phyloP scores from a whole-genome alignment of 2,329 filamentous ascomycete species.

The Phyllosticta citriasiana region DNA sequence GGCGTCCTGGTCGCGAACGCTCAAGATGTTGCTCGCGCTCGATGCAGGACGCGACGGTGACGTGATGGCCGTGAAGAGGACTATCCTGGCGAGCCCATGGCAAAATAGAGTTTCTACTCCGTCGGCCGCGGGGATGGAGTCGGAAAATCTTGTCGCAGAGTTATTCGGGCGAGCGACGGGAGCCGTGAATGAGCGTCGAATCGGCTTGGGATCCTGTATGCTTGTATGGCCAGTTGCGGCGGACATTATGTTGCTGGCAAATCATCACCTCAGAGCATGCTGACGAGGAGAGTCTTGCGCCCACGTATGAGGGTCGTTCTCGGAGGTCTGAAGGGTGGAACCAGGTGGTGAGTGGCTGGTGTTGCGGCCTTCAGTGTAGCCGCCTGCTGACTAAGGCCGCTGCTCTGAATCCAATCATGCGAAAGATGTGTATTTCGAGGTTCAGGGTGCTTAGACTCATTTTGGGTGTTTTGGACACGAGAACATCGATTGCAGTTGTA shows the following conservation, averaged over 20 bases:
- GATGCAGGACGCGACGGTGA: constrained; percentile 25
- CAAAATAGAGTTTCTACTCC: constrained; percentile 62
- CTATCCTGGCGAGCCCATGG: constrained; percentile 62
- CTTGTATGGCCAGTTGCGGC: not conserved
- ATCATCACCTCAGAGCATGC: not conserved
- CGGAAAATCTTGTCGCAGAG: constrained; percentile 15
- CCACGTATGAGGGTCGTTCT: not conserved
- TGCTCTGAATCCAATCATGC: not conserved
- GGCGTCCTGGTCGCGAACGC: constrained; percentile 33
- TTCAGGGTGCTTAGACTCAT: not conserved
- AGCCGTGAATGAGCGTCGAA: constrained; percentile 36
- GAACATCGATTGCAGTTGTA: not conserved
- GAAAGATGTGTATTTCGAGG: not conserved
- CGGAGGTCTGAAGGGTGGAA: not conserved
- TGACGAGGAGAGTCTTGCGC: not conserved
- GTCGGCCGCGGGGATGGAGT: constrained; percentile 29
- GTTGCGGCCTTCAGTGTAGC: not conserved
- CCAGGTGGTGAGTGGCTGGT: not conserved
- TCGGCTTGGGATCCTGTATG: not conserved
- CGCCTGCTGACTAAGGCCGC: not conserved
- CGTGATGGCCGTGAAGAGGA: constrained; percentile 46
- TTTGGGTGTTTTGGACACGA: not conserved
- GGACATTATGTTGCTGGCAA: not conserved
- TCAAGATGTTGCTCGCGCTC: constrained; percentile 19
- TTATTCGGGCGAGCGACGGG: constrained; percentile 10